Conservation (phyloP, 2,329 filamentous ascomycete species). For the Colletotrichum sp. region DNA sequence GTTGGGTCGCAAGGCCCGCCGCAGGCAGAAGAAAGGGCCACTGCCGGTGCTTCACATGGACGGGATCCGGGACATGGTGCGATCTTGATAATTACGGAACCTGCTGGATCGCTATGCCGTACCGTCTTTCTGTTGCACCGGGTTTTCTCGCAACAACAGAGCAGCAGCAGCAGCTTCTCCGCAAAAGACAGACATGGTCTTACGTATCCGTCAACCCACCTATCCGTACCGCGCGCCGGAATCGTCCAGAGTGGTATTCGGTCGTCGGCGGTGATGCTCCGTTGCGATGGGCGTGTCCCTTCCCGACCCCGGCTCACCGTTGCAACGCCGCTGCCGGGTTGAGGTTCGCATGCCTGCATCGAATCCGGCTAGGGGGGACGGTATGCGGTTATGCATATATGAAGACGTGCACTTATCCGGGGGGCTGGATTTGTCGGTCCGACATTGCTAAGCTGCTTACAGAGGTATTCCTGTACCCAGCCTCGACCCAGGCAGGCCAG, state of each 20-base stretch:
- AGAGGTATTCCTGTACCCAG: neutral
- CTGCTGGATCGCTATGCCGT: neutral
- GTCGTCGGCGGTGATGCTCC: conserved; percentile 10
- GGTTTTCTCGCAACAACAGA: neutral
- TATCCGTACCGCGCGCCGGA: neutral
- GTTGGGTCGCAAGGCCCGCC: neutral
- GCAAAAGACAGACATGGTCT: neutral
- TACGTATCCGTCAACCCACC: neutral
- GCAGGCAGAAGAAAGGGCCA: neutral
- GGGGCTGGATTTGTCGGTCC: neutral
- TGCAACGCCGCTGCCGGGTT: neutral
- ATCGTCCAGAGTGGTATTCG: conserved; percentile 15
- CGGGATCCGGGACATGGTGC: conserved; percentile 9
- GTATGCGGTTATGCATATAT: neutral
- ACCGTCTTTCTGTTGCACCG: neutral
- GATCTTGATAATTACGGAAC: neutral
- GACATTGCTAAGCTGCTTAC: neutral
- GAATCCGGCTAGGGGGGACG: neutral
- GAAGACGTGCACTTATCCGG: neutral
- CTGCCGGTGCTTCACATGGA: conserved; percentile 7
- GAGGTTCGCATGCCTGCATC: neutral
- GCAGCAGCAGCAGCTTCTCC: neutral
- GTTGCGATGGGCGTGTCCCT: neutral
- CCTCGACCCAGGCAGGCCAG: neutral
- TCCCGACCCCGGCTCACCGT: neutral